A percentile compares a stretch with the other conserved stretches of the same genome.
Conservation (phyloP, 805 yeast species). For the Candida pseudoglaebosa region DNA sequence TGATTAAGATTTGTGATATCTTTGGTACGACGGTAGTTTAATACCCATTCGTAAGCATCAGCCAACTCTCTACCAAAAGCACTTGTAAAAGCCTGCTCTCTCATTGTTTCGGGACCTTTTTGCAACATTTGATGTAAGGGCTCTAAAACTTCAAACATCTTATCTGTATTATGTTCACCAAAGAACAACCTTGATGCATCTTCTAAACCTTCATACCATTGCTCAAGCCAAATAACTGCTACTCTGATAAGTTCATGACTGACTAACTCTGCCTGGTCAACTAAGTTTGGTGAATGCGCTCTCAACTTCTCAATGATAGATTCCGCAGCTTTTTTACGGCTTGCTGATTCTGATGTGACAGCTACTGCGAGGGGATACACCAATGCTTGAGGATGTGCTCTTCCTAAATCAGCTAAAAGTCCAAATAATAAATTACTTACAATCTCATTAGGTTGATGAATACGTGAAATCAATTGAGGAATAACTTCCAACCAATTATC, state of each 20-base stretch:
- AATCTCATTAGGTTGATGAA: slow-evolving; percentile 87
- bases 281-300: slow-evolving; percentile 76
- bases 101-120: slow-evolving; percentile 84
- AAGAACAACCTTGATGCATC: slow-evolving; percentile 92
- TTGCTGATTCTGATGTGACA: slow-evolving; percentile 85
- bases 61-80: slow-evolving; percentile 90
- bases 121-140: slow-evolving; percentile 84
- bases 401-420: slow-evolving; percentile 80
- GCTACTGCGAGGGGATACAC: slow-evolving; percentile 96
- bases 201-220: slow-evolving; percentile 96
- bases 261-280: slow-evolving; percentile 91
- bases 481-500: slow-evolving; percentile 95
- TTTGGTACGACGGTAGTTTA: slow-evolving; percentile 76
- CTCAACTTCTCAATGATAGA: slow-evolving; percentile 91
- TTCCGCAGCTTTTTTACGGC: slow-evolving; percentile 86
- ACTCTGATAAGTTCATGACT: slow-evolving; percentile 90
- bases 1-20: slow-evolving; percentile 88
- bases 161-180: slow-evolving; percentile 91
- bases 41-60: slow-evolving; percentile 92
- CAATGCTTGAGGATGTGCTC: slow-evolving; percentile 95
- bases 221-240: slow-evolving; percentile 95
- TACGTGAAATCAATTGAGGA: slow-evolving; percentile 93
- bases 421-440: slow-evolving; percentile 80
- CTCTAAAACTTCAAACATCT: slow-evolving; percentile 87
- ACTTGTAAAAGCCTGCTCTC: slow-evolving; percentile 89